These are phyloP conservation scores for Pichia eremophila DNA, from an alignment of 805 yeast species.

Conservation along the genomic window DNA sequence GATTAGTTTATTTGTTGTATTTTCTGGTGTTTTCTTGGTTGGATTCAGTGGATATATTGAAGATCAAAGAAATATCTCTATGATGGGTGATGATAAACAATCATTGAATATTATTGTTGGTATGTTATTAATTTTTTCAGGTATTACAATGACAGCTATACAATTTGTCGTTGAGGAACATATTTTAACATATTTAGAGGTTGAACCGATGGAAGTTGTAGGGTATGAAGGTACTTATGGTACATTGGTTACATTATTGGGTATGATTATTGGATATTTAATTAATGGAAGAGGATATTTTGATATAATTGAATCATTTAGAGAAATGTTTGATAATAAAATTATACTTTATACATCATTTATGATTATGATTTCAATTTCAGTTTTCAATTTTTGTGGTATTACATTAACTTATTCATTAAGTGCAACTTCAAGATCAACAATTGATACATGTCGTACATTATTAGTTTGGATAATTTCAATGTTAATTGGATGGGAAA, in stretches of 20 bases:
- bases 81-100: not conserved
- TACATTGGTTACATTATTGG: conserved; percentile 31
- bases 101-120: conserved; percentile 39
- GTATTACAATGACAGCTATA: conserved; percentile 59
- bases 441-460: conserved; percentile 72
- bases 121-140: conserved; percentile 46
- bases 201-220: conserved; percentile 57
- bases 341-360: conserved; percentile 45
- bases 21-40: conserved; percentile 61
- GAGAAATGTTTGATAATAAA: conserved; percentile 36
- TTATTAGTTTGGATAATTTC: conserved; percentile 69
- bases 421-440: conserved; percentile 71
- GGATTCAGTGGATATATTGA: conserved; percentile 55
- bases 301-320: conserved; percentile 43
- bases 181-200: conserved; percentile 40
- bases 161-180: conserved; percentile 77
- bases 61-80: not conserved
- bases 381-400: conserved; percentile 66
- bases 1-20: conserved; percentile 54
- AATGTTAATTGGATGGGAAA: conserved; percentile 65
- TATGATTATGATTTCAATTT: conserved; percentile 62
- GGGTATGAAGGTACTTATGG: conserved; percentile 74
- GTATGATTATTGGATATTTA: conserved; percentile 36
- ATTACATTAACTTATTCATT: conserved; percentile 53
- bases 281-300: conserved; percentile 42